Base-by-base conservation (phyloP, 768 basidiomycete genomes). In the Leccinum disarticulatum region DNA sequence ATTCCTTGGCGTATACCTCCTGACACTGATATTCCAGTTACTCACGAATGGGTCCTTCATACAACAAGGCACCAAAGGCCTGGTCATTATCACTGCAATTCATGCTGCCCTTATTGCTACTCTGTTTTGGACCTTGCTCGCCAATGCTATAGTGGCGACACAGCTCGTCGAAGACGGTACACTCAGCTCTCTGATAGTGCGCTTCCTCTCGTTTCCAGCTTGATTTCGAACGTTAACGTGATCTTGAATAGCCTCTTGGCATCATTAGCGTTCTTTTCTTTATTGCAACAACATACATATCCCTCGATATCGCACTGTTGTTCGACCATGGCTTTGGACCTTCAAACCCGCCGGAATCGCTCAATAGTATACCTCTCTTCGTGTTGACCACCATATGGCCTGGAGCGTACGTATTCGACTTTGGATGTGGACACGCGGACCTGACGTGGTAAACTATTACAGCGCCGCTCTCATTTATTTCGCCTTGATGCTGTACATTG, bases 81-180 rank as follows among this genome's bases (percentile, higher is more conserved):
- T 96, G 25, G 83, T 87, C 19, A 83, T 83, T 28, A 65, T 96
- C 59, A 82, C 86, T 14, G 89, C 93, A 0, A 77, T 96, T 9
- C 95, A 97, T 63, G 86, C 90, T 2, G 94, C 87, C 4, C 61
- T 87, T 17, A 83, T 95, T 48, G 87, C 85, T 4, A 82, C 87
- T 3, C 75, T 93, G 4, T 95, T 94, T 70, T 94, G 93, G 90
- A 68, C 81, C 7, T 76, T 93, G 63, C 77, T 92, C 55, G 91
- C 81, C 33, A 93, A 91, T 73, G 90, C 81, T 9, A 74, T 93
- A 60, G 82, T 94, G 22, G 86, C 88, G 36, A 91, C 88, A n/a
- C 96, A 98, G 74, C 70, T 95, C 52, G 90, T 98, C 56, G 96
- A 98, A 71, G 96, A 92, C 68, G 96, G 94, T 6, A 91, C 91